These are phyloP conservation scores for Straminergon stramineum DNA, from an alignment of 225 moss, liverwort and hornwort species.

Conservation along the genomic window DNA sequence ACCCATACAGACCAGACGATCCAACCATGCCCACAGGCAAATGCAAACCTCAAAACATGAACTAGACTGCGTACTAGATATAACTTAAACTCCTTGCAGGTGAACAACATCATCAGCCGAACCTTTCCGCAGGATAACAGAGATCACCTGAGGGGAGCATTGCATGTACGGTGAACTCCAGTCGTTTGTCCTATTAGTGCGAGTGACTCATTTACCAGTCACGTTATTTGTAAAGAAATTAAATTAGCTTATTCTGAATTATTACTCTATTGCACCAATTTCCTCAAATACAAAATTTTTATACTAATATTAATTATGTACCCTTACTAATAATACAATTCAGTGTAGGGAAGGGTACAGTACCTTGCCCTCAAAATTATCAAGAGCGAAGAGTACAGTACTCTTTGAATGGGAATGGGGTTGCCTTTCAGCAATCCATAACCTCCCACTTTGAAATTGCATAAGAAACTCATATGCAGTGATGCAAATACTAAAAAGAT, in stretches of 20 bases:
- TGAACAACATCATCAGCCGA: background rate
- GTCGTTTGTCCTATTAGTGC: background rate
- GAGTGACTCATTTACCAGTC: background rate
- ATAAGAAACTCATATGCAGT: background rate
- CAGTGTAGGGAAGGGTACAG: background rate
- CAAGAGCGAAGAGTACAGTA: too few relatives aligned
- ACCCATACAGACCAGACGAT: background rate
- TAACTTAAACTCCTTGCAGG: background rate
- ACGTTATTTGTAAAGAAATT: background rate
- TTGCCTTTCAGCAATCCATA: background rate
- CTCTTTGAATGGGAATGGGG: background rate
- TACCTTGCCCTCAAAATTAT: background rate
- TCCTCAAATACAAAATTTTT: background rate
- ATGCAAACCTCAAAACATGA: background rate
- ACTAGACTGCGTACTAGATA: background rate
- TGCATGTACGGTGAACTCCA: background rate
- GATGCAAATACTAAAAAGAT: background rate
- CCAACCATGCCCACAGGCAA: background rate
- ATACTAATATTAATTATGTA: background rate
- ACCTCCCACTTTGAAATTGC: background rate
- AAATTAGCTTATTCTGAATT: background rate
- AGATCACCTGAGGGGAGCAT: background rate
- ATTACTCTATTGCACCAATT: background rate
- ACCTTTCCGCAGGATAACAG: background rate
- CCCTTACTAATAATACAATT: background rate